Evolutionary conservation across 1,139 yeast genomes (phyloP).

Genomic region (Taiozyma onychis): DNA sequence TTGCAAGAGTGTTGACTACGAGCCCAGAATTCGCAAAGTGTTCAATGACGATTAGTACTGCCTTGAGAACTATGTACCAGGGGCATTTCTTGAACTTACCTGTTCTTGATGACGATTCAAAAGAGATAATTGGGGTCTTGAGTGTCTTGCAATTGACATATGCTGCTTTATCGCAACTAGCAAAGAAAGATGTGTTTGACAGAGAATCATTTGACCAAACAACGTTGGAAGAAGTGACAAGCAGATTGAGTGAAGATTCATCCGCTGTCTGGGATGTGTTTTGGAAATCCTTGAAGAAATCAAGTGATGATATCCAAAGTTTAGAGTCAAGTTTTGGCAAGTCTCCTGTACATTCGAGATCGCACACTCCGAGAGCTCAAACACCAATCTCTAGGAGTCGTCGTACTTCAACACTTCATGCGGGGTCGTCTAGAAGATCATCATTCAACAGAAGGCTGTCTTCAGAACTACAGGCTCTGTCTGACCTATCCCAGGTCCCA

Average conservation of each 20-base stretch:
- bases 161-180: conserved; percentile 30
- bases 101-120: conserved; percentile 25
- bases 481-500: not conserved
- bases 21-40: conserved; percentile 36
- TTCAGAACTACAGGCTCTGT: conserved; percentile 5
- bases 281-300: conserved; percentile 33
- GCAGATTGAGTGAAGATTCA: conserved; percentile 22
- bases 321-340: conserved; percentile 19
- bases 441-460: conserved; percentile 14
- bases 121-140: conserved; percentile 32
- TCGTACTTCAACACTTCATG: conserved; percentile 16
- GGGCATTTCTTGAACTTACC: conserved; percentile 38
- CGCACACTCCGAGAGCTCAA: conserved; percentile 4
- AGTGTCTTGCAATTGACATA: conserved; percentile 36
- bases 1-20: conserved; percentile 35
- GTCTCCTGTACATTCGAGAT: conserved; percentile 13
- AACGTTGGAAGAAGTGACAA: conserved; percentile 22
- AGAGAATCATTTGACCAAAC: conserved; percentile 19
- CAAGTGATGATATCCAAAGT: conserved; percentile 22
- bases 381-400: conserved; percentile 15
- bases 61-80: conserved; percentile 36
- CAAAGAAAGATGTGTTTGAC: conserved; percentile 21
- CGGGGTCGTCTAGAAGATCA: conserved; percentile 18
- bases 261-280: conserved; percentile 34
- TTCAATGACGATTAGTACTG: conserved; percentile 31